Conservation (phyloP, 345 rosid species). For the Chamaenerion angustifolium region DNA sequence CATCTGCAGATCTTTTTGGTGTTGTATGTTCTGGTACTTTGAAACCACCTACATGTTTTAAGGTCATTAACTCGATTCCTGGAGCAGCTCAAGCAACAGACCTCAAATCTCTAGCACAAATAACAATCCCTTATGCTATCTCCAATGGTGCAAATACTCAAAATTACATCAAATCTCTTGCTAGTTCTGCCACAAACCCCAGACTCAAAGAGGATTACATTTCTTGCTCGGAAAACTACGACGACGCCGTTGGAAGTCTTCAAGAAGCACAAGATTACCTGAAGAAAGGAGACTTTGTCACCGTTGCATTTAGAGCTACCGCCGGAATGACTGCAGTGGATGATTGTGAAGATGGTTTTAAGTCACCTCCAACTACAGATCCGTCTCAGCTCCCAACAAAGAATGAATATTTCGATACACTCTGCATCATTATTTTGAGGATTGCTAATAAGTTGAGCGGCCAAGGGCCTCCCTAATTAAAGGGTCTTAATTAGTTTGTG, state of each 20-base stretch:
- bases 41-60: conserved; percentile 1
- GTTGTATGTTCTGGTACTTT: background rate
- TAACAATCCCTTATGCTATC: background rate
- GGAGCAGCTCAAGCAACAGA: background rate
- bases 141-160: background rate
- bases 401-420: conserved; percentile 13
- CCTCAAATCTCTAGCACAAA: conserved; percentile 2
- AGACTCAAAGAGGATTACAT: conserved; percentile 1
- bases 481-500: no score
- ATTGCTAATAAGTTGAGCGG: conserved; percentile 1
- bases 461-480: no score
- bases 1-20: background rate
- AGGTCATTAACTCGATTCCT: conserved; percentile 4
- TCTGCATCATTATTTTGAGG: conserved; percentile 10
- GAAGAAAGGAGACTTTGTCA: background rate
- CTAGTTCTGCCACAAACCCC: background rate
- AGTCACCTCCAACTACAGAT: background rate
- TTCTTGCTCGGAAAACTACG: conserved; percentile 8
- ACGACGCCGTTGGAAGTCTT: background rate
- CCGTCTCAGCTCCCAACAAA: conserved; percentile 8
- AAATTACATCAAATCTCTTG: background rate
- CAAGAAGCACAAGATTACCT: background rate
- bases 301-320: background rate
- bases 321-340: conserved; percentile 4
- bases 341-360: conserved; percentile 4